Conservation (phyloP, 139 green algal species). For the Astrephomene gubernaculifera region DNA sequence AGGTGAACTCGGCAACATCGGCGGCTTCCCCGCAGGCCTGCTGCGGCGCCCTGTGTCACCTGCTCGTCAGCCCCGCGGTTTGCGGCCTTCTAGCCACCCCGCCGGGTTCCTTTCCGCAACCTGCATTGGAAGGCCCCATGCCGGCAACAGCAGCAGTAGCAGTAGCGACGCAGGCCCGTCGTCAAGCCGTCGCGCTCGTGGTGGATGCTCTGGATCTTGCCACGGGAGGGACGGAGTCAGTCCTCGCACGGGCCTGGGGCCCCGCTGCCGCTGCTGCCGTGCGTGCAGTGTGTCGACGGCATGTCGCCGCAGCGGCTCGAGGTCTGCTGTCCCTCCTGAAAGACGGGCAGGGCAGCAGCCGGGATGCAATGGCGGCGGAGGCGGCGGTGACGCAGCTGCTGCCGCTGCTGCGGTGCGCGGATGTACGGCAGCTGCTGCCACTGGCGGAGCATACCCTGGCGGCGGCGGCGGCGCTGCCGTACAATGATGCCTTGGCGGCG, state of each 20-base stretch:
- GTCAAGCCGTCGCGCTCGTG: background rate
- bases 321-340: background rate
- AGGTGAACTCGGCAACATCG: no score
- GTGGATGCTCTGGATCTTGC: no score
- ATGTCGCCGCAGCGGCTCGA: background rate
- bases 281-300: background rate
- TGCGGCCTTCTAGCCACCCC: background rate
- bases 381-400: background rate
- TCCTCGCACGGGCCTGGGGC: background rate
- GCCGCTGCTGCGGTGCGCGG: constrained; percentile 11
- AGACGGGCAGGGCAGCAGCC: background rate
- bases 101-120: no score
- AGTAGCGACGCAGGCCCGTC: no score
- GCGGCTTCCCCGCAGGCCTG: no score
- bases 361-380: background rate
- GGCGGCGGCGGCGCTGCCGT: background rate
- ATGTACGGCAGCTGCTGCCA: background rate
- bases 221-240: no score
- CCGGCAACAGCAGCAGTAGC: no score
- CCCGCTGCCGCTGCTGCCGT: background rate
- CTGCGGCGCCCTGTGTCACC: background rate
- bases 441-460: background rate
- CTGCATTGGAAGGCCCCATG: no score
- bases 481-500: background rate
- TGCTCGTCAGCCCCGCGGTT: background rate